phyloP scores from a whole-genome alignment of 192 early-diverging fungal species.

The Coemansia sp. region DNA sequence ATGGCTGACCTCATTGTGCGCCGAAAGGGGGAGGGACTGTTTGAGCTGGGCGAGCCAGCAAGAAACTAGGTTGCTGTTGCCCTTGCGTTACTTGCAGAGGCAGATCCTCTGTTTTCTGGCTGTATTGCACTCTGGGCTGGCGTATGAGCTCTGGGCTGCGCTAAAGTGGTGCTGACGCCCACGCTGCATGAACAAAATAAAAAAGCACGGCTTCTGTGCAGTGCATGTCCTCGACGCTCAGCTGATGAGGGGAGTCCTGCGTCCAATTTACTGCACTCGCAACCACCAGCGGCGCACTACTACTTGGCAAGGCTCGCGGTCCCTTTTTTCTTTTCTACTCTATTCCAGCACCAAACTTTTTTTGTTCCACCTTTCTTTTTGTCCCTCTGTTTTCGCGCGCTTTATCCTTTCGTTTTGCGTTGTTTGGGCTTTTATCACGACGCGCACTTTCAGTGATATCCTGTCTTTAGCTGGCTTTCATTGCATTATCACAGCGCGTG shows the following conservation, averaged over 20 bases:
- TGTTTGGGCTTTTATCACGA: background rate
- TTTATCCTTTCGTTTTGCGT: slow-evolving; percentile 1
- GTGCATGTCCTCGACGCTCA: background rate
- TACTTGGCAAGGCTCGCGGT: background rate
- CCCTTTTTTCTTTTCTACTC: slow-evolving; percentile 21
- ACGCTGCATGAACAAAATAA: background rate
- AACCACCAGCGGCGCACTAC: background rate
- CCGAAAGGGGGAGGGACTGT: background rate
- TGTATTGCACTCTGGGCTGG: background rate
- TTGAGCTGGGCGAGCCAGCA: background rate
- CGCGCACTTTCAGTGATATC: too few relatives aligned
- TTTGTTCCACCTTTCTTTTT: slow-evolving; percentile 11
- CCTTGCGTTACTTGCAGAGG: background rate
- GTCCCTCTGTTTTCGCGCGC: slow-evolving; percentile 15
- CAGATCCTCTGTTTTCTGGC: background rate
- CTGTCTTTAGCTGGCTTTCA: too few relatives aligned
- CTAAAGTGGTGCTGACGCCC: background rate
- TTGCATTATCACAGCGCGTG: too few relatives aligned
- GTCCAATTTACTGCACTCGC: slow-evolving; percentile 1
- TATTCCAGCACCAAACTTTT: slow-evolving; percentile 12
- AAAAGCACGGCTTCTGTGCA: background rate
- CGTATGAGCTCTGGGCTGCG: background rate
- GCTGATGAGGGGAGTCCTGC: background rate
- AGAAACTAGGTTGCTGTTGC: background rate
- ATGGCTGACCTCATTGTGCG: slow-evolving; percentile 4